Evolutionary conservation across 306 rosid genomes (phyloP).

Genomic region (Adenanthera pavonina): DNA sequence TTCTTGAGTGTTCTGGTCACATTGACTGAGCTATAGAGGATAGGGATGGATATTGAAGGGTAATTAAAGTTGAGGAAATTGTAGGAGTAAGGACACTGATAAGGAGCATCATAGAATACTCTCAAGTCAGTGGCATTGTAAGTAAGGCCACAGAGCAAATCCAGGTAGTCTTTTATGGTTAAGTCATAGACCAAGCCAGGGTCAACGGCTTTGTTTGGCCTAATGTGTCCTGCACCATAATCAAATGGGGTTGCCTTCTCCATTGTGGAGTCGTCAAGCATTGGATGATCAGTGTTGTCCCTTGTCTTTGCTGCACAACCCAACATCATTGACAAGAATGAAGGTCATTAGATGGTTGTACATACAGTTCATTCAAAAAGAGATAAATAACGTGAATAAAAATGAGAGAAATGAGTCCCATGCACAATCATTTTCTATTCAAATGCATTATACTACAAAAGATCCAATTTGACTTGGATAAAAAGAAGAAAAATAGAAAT

Average conservation of each 20-base stretch:
- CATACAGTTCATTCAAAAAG: no score
- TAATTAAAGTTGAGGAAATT: neutral
- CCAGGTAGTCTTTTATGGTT: neutral
- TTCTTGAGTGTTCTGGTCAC: neutral
- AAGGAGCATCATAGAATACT: neutral
- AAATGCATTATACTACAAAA: no score
- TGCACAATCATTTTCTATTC: no score
- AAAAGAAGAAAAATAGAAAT: no score
- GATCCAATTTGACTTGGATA: no score
- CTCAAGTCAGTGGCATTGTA: neutral
- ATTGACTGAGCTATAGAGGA: neutral
- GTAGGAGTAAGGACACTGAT: neutral
- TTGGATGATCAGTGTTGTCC: neutral
- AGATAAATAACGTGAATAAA: no score
- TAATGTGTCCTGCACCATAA: neutral
- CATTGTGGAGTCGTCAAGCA: neutral
- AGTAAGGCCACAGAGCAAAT: neutral
- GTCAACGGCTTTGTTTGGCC: neutral
- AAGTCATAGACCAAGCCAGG: slow-evolving; percentile 6
- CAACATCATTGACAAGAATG: no score
- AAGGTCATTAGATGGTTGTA: no score
- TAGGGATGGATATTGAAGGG: neutral
- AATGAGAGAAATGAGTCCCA: no score
- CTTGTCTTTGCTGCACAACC: neutral
- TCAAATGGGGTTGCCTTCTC: neutral